These are phyloP conservation scores for Oehlia diaphana DNA, from an alignment of 192 early-diverging fungal genomes.

Conservation along the genomic window DNA sequence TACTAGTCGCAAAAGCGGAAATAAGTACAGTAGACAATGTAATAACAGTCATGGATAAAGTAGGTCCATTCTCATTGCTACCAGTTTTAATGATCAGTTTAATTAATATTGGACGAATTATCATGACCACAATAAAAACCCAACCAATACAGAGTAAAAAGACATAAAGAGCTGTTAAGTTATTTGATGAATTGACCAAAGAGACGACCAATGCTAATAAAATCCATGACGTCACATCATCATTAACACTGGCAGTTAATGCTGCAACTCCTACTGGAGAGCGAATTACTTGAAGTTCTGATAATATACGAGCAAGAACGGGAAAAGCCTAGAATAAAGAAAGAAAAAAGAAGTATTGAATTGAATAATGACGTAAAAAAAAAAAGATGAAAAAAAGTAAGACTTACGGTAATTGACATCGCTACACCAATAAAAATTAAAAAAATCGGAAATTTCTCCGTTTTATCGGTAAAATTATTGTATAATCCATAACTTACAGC, in stretches of 20 bases:
- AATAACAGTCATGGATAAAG: constrained; percentile 64
- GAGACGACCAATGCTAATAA: constrained; percentile 81
- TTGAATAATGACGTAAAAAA: background rate
- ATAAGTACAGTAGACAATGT: constrained; percentile 68
- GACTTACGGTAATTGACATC: constrained; percentile 77
- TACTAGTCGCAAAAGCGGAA: constrained; percentile 80
- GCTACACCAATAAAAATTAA: constrained; percentile 88
- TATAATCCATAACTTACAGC: constrained; percentile 76
- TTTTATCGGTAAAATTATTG: constrained; percentile 45
- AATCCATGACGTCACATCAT: constrained; percentile 88
- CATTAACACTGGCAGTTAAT: constrained; percentile 81
- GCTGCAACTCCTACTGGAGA: constrained; percentile 83
- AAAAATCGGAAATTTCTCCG: constrained; percentile 66
- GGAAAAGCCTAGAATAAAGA: constrained; percentile 70
- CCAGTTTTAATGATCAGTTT: constrained; percentile 51
- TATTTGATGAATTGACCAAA: constrained; percentile 50
- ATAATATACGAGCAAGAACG: constrained; percentile 91
- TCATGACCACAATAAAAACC: constrained; percentile 68
- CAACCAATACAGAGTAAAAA: constrained; percentile 74
- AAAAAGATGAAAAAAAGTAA: background rate
- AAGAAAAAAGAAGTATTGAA: background rate
- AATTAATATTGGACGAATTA: constrained; percentile 65
- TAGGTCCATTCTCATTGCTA: constrained; percentile 53
- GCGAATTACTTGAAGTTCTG: constrained; percentile 79
- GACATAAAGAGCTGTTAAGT: constrained; percentile 77